Evolutionary conservation across 495 filamentous ascomycete species (phyloP).

Genomic region (Tuber borchii): DNA sequence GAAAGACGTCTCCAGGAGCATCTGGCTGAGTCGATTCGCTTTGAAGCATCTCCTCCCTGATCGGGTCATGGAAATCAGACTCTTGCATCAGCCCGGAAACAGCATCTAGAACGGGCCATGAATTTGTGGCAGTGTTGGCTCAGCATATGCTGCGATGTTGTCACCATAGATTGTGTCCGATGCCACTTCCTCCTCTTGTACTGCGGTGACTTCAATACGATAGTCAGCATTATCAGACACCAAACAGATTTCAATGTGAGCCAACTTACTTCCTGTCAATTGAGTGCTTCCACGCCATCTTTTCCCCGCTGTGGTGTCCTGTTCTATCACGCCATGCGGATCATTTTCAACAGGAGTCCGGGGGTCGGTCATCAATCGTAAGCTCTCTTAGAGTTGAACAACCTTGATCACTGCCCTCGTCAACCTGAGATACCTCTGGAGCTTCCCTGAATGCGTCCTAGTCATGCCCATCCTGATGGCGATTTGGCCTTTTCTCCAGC

Average conservation of each 20-base stretch:
- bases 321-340: slow-evolving; percentile 11
- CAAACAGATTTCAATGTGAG: background rate
- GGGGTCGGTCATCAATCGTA: background rate
- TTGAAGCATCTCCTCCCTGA: background rate
- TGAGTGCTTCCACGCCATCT: slow-evolving; percentile 32
- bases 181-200: slow-evolving; percentile 20
- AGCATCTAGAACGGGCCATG: background rate
- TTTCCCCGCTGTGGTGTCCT: slow-evolving; percentile 20
- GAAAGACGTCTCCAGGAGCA: background rate
- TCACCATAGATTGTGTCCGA: background rate
- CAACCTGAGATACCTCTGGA: background rate
- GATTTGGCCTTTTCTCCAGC: background rate
- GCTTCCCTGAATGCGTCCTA: background rate
- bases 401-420: background rate
- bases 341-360: background rate
- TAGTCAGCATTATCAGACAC: slow-evolving; percentile 9
- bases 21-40: background rate
- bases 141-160: background rate
- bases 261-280: slow-evolving; percentile 32
- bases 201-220: slow-evolving; percentile 18
- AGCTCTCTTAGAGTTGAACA: background rate
- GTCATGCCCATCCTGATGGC: background rate
- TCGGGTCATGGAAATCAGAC: background rate
- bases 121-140: background rate
- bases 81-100: background rate